These are phyloP conservation scores for Ceratobasidium papillatum DNA, from an alignment of 1,284 basidiomycete species.

Conservation along the genomic window DNA sequence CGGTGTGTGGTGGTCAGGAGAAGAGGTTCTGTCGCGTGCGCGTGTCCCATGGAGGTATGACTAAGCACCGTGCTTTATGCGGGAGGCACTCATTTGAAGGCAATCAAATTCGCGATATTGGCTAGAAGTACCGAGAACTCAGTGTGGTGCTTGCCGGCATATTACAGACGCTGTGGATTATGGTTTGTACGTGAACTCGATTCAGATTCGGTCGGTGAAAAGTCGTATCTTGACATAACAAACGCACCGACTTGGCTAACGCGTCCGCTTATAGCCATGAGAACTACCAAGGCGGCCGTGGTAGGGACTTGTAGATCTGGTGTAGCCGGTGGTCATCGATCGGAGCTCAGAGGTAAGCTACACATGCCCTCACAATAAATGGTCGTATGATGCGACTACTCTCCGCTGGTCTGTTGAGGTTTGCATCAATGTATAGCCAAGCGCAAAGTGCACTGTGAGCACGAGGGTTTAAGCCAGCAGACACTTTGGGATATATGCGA, in stretches of 20 bases:
- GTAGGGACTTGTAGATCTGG: neutral
- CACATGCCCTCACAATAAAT: neutral
- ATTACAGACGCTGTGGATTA: neutral
- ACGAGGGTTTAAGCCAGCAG: no score
- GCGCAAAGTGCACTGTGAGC: neutral
- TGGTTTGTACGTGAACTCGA: neutral
- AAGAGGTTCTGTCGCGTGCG: neutral
- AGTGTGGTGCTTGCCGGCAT: neutral
- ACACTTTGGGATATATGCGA: neutral
- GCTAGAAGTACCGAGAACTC: neutral
- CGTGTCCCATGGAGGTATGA: neutral
- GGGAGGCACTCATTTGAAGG: neutral
- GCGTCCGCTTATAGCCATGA: neutral
- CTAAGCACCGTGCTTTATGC: neutral
- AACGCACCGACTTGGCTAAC: neutral
- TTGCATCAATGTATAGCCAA: neutral
- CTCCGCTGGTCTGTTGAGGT: neutral
- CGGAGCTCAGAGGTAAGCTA: no score
- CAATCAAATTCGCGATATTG: neutral
- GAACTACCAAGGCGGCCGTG: neutral
- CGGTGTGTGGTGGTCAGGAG: conserved; percentile 10
- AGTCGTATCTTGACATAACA: neutral
- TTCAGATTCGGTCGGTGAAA: neutral
- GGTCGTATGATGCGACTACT: neutral
- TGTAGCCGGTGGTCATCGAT: no score